Percentiles rank a stretch among this genome's conserved stretches.
Evolutionary conservation across 495 filamentous ascomycete genomes (phyloP).

Genomic region (Choiromyces venosus): DNA sequence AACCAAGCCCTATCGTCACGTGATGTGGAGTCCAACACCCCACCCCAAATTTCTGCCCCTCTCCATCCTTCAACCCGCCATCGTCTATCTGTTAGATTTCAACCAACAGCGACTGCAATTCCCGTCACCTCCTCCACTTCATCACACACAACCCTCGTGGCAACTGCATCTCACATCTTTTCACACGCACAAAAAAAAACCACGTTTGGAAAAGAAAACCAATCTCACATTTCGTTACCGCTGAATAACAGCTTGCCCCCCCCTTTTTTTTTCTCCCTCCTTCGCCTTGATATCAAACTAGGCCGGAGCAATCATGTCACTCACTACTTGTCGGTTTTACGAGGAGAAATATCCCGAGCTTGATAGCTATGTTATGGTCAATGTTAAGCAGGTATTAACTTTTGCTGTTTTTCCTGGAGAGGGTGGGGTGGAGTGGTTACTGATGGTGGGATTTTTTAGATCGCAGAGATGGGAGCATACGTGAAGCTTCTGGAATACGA

Average conservation of each 20-base stretch:
- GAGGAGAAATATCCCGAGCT: conserved; percentile 98
- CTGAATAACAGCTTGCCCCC: neutral
- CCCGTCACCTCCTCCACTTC: neutral
- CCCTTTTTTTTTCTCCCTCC: neutral
- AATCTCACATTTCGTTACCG: neutral
- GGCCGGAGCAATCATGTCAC: conserved; percentile 61
- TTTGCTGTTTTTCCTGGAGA: conserved; percentile 13
- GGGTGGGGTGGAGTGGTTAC: neutral
- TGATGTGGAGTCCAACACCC: neutral
- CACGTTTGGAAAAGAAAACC: neutral
- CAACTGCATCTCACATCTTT: neutral
- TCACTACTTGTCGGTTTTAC: conserved; percentile 98
- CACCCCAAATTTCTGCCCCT: conserved; percentile 1
- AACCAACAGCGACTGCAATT: neutral
- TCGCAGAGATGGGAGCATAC: conserved; percentile 99
- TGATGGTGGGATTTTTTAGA: conserved; percentile 50
- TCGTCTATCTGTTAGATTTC: neutral
- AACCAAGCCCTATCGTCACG: neutral
- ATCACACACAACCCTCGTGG: conserved; percentile 1
- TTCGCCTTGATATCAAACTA: neutral
- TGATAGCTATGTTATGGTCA: conserved; percentile 99
- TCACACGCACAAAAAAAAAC: conserved; percentile 5
- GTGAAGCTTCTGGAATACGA: conserved; percentile 99
- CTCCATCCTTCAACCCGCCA: neutral
- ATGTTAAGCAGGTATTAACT: conserved; percentile 74